Base-by-base conservation (phyloP, 2,329 filamentous ascomycete genomes). In the Alternaria gaisen region DNA sequence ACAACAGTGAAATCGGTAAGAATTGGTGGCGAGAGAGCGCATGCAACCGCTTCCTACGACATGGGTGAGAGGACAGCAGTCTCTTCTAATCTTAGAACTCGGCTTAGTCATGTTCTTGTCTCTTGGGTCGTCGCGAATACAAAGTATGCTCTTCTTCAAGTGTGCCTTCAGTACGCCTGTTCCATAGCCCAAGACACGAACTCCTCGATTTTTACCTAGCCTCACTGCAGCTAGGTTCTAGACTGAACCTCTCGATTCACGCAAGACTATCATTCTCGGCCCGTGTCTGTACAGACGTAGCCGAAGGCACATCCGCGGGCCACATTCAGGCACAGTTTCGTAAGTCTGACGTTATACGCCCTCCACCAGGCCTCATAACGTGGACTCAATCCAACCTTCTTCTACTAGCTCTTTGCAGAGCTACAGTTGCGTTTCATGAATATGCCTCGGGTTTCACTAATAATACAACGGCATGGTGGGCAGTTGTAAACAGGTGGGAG, bases 401-500 rank as follows among this genome's bases (percentile, higher is more conserved):
- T 34, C 46, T 18, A 16, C 22, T 3, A 28, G 20, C 14, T 14
- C 20, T 9, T 22, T 22, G 12, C 38, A 41, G 22, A 26, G n/a
- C 22, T 28, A 20, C 16, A 52, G 22, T 30, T 20, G 12, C 20
- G 20, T 14, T 14, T 14, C 10, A 24, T 6, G 12, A 16, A 24
- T 3, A 24, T 12, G 12, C 20, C 14, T 42, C 11, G 20, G 6
- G 6, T 5, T n/a, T 50, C 6, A 14, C 41, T 20, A 44, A 24
- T 20, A 46, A 36, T 16, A 30, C 41, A 41, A 46, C 10, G 22
- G 30, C 40, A 46, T 54, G 22, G 20, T 41, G 30, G 24, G 41
- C 52, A 54, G 40, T 30, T 46, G 52, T 24, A 52, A 30, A 44
- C 18, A 54, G 28, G 20, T 46, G 36, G 41, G 20, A 14, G 32